phyloP scores from a whole-genome alignment of 495 filamentous ascomycete genomes.

The Cladorrhinum samala region DNA sequence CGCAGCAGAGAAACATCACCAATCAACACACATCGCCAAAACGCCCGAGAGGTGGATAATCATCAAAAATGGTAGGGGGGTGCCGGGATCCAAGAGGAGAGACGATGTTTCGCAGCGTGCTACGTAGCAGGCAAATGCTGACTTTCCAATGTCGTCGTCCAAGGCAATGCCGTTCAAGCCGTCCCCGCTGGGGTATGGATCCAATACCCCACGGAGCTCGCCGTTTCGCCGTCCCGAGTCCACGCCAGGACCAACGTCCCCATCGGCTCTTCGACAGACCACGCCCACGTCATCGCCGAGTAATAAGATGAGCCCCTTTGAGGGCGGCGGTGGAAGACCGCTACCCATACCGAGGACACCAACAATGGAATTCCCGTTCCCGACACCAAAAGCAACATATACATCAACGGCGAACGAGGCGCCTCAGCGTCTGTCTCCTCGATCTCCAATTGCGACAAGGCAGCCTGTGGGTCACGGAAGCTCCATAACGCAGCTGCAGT shows the following conservation, averaged over 20 bases:
- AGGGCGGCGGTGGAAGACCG: constrained; percentile 37
- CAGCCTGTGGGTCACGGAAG: constrained; percentile 32
- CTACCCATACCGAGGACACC: constrained; percentile 23
- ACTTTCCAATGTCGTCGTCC: neutral
- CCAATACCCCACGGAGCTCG: constrained; percentile 57
- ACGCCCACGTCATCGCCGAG: constrained; percentile 43
- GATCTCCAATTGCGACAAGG: neutral
- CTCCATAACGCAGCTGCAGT: constrained; percentile 56
- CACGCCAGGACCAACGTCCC: constrained; percentile 37
- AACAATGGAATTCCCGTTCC: constrained; percentile 11
- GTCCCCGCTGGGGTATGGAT: constrained; percentile 34
- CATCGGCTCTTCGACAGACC: constrained; percentile 42
- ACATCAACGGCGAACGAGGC: neutral
- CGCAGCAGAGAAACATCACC: too few relatives aligned
- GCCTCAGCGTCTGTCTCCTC: neutral
- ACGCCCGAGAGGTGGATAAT: too few relatives aligned
- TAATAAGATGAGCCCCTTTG: constrained; percentile 25
- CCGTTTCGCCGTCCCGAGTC: constrained; percentile 67
- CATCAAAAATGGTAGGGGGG: constrained; percentile 1
- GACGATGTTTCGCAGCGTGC: too few relatives aligned
- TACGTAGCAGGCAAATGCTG: neutral
- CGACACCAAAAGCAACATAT: neutral
- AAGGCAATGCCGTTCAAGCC: constrained; percentile 56
- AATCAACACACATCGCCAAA: neutral
- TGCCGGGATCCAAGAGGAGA: too few relatives aligned